phyloP scores from a whole-genome alignment of 305 asterid species.

The Solanum hybrid region DNA sequence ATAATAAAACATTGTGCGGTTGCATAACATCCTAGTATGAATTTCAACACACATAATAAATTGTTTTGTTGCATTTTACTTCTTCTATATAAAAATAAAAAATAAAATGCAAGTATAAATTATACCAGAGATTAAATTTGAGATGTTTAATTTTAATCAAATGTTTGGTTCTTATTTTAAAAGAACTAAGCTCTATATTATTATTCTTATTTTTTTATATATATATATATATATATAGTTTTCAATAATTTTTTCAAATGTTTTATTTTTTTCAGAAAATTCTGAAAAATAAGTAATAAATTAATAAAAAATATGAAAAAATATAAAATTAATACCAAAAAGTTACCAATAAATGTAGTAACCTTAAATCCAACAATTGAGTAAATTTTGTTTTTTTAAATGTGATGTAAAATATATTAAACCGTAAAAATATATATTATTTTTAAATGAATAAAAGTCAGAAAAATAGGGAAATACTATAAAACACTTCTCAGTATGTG shows the following conservation, averaged over 20 bases:
- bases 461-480: not conserved
- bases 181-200: not conserved
- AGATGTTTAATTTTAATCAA: not conserved
- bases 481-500: no score
- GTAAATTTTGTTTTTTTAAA: no score
- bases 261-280: no score
- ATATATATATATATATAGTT: no score
- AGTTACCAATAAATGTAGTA: no score
- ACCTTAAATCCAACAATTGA: not conserved
- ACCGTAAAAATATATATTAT: no score
- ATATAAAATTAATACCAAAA: not conserved
- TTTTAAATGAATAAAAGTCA: accelerated
- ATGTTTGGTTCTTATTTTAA: not conserved
- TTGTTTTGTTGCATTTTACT: not conserved
- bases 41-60: not conserved
- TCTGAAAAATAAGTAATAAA: no score
- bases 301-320: no score
- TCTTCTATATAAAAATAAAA: not conserved
- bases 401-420: not conserved
- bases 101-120: not conserved
- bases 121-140: not conserved
- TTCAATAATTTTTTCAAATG: no score
- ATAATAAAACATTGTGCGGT: not conserved
- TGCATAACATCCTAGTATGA: not conserved
- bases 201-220: no score